Base-by-base conservation (phyloP, 164 flowering plant species). In the Berberis thunbergii region DNA sequence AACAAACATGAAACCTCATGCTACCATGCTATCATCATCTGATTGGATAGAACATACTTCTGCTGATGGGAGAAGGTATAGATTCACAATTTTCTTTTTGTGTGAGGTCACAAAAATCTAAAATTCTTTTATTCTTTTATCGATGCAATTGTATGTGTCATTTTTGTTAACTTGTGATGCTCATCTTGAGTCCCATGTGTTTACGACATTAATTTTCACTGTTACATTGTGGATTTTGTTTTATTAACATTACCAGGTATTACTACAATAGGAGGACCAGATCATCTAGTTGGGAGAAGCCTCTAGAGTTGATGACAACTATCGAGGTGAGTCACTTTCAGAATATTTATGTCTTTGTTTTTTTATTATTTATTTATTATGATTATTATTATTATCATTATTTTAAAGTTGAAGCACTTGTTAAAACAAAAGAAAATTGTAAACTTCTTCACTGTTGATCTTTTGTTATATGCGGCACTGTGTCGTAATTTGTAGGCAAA, bases 41-140 rank as follows among this genome's bases (percentile, higher is more conserved):
- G 97, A 91, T 76, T 95, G 99, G 99, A 96, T 87, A 76, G 99
- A 91, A 73, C 96, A 84, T 76, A 72, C 86, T 49, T 76, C 99
- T 62, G 71, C 80, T 72, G 96, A 95, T 81, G 97, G 96, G 52
- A 91, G 88, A 82, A 86, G 96, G 99, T 87, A 74, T 54, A 2
- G 42, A 11, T 40, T 38, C 40, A 40, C 6, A 40, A 41, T 26
- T 4, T 8, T 6, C 3, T 2, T 45, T 41, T 1, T 9, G 8
- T 13, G 26, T 57, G 40, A 39, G 39, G 2, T 39, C 3, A n/a
- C 7, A 40, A 12, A 4, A 44, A 5, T 39, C 6, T 57, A 1
- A 3, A 1, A 40, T 56, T 13, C 26, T 54, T n/a, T 54, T 54
- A n/a, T 45, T 62, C 7, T 54, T 13, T 13, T n/a, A 41, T 2